Percentiles rank a stretch among this genome's conserved stretches.
phyloP scores from a whole-genome alignment of 768 basidiomycete genomes.

The Mycena rebaudengoi region DNA sequence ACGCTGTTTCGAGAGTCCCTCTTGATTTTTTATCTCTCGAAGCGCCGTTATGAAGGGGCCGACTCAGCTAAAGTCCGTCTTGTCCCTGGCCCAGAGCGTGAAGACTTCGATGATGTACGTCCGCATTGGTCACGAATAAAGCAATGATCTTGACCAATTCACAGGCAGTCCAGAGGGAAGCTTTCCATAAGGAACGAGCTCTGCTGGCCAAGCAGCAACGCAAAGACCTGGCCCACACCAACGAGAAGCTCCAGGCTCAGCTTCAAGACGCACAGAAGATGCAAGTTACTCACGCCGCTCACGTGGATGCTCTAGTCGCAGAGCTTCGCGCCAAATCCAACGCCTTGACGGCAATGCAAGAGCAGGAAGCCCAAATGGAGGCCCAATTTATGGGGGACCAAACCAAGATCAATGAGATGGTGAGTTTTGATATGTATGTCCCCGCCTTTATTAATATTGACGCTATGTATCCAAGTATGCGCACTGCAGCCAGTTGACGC shows the following conservation, averaged over 20 bases:
- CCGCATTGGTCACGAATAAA: background rate
- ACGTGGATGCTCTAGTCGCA: background rate
- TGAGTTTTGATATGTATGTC: background rate
- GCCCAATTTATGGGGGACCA: slow-evolving; percentile 19
- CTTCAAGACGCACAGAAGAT: slow-evolving; percentile 7
- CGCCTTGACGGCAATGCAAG: slow-evolving; percentile 7
- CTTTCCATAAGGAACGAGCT: slow-evolving; percentile 10
- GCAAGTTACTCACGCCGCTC: background rate
- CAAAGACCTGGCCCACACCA: background rate
- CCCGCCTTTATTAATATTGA: slow-evolving; percentile 2
- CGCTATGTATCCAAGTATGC: background rate
- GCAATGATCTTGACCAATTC: background rate
- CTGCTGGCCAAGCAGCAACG: background rate
- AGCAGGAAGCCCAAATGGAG: slow-evolving; percentile 15
- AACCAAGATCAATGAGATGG: slow-evolving; percentile 10
- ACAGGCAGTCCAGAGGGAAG: slow-evolving; percentile 1
- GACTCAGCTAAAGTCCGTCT: slow-evolving; percentile 1
- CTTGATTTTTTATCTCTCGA: background rate
- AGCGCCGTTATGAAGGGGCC: background rate
- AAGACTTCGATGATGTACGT: slow-evolving; percentile 2
- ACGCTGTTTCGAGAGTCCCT: slow-evolving; percentile 5
- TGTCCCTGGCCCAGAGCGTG: slow-evolving; percentile 9
- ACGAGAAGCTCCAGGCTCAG: slow-evolving; percentile 1
- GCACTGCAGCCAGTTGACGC: background rate
- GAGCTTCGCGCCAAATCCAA: background rate